Conservation (phyloP, 1,139 yeast genomes). For the Geotrichum siamense region DNA sequence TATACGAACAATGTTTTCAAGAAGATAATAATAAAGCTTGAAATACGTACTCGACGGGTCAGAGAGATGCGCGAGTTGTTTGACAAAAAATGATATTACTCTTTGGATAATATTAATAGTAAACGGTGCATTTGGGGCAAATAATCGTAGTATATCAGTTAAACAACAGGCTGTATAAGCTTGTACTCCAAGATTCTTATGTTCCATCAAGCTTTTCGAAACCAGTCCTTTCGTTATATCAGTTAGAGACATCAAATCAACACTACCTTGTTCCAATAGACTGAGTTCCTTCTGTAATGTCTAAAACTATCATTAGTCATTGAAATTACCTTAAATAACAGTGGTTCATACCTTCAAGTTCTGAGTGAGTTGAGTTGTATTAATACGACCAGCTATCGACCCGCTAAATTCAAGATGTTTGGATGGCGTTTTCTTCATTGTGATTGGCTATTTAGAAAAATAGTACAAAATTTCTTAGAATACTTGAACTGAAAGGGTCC, state of each 20-base stretch:
- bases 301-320: slow-evolving; percentile 7
- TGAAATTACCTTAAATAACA: background rate
- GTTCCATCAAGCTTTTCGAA: slow-evolving; percentile 51
- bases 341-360: slow-evolving; percentile 11
- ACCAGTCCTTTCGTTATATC: slow-evolving; percentile 40
- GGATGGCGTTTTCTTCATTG: slow-evolving; percentile 10
- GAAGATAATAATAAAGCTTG: slow-evolving; percentile 56
- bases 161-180: slow-evolving; percentile 68
- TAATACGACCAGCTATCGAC: slow-evolving; percentile 13
- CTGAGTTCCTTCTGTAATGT: slow-evolving; percentile 12
- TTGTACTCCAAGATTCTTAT: slow-evolving; percentile 63
- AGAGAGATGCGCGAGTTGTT: slow-evolving; percentile 52
- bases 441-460: background rate
- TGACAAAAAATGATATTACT: slow-evolving; percentile 39
- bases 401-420: slow-evolving; percentile 12
- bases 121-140: slow-evolving; percentile 91
- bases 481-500: too few relatives aligned
- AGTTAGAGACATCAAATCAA: slow-evolving; percentile 10
- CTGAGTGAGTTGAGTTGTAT: slow-evolving; percentile 13
- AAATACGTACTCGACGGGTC: slow-evolving; percentile 48
- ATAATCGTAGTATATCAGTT: slow-evolving; percentile 66
- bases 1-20: slow-evolving; percentile 68
- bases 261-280: slow-evolving; percentile 13
- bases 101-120: slow-evolving; percentile 51
- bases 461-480: background rate